phyloP scores from a whole-genome alignment of 176 grass and related monocot species.

The Carex scoparia region DNA sequence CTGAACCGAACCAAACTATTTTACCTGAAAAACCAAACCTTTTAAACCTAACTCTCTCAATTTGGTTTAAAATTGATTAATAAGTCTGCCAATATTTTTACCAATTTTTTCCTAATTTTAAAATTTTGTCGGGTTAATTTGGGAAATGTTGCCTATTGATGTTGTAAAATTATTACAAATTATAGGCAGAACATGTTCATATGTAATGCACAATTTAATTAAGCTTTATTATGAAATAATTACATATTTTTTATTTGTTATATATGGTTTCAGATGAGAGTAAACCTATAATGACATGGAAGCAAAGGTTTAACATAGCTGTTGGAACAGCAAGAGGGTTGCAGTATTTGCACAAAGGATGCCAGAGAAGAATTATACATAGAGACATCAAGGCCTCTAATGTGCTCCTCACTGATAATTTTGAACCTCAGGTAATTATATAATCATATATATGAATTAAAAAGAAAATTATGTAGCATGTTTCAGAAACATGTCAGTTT shows the following conservation, averaged over 20 bases:
- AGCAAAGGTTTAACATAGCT: conserved; percentile 50
- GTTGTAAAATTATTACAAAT: background rate
- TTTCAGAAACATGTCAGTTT: no score
- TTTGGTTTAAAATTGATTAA: no score
- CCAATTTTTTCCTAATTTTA: no score
- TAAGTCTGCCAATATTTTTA: no score
- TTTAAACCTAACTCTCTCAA: no score
- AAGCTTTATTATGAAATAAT: background rate
- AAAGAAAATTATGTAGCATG: no score
- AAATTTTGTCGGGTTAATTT: no score
- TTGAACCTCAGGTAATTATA: conserved; percentile 51
- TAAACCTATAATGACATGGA: conserved; percentile 62
- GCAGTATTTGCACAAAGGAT: conserved; percentile 83
- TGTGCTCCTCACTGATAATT: conserved; percentile 62
- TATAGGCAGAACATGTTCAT: background rate
- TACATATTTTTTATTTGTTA: background rate
- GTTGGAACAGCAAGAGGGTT: conserved; percentile 70
- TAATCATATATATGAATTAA: no score
- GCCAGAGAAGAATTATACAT: conserved; percentile 83
- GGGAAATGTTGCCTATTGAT: background rate
- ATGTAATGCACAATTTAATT: background rate
- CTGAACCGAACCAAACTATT: no score
- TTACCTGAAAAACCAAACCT: no score
- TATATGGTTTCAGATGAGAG: conserved; percentile 42
- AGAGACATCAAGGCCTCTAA: conserved; percentile 93